phyloP scores from a whole-genome alignment of 192 early-diverging fungal species.

The Umbelopsis sp. region DNA sequence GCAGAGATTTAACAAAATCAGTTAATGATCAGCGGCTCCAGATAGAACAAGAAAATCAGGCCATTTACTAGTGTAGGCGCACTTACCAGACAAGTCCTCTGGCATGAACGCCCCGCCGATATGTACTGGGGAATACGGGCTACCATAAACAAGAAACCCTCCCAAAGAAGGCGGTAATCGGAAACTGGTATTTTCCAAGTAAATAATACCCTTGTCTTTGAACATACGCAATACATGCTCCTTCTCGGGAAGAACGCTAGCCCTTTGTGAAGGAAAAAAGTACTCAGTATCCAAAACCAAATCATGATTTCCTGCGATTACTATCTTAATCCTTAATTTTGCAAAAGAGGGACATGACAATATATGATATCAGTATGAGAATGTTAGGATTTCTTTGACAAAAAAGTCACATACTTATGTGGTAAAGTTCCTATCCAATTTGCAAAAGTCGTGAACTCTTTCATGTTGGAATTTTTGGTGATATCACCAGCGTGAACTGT shows the following conservation, averaged over 20 bases:
- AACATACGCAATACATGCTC: background rate
- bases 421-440: slow-evolving; percentile 36
- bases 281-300: slow-evolving; percentile 24
- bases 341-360: background rate
- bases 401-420: slow-evolving; percentile 31
- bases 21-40: background rate
- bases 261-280: slow-evolving; percentile 1
- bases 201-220: slow-evolving; percentile 27
- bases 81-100: slow-evolving; percentile 20
- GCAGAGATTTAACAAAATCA: background rate
- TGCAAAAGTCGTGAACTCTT: slow-evolving; percentile 24
- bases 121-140: slow-evolving; percentile 33
- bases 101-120: slow-evolving; percentile 38
- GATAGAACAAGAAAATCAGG: background rate
- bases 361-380: background rate
- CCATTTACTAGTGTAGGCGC: background rate
- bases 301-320: slow-evolving; percentile 41
- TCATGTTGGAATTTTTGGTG: slow-evolving; percentile 8
- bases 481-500: slow-evolving; percentile 43
- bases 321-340: slow-evolving; percentile 28
- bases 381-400: background rate
- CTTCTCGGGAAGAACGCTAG: background rate
- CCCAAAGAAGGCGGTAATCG: slow-evolving; percentile 29
- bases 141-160: slow-evolving; percentile 23
- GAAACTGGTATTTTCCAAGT: slow-evolving; percentile 35